phyloP scores from a whole-genome alignment of 495 filamentous ascomycete species.

The Xylaria curta region DNA sequence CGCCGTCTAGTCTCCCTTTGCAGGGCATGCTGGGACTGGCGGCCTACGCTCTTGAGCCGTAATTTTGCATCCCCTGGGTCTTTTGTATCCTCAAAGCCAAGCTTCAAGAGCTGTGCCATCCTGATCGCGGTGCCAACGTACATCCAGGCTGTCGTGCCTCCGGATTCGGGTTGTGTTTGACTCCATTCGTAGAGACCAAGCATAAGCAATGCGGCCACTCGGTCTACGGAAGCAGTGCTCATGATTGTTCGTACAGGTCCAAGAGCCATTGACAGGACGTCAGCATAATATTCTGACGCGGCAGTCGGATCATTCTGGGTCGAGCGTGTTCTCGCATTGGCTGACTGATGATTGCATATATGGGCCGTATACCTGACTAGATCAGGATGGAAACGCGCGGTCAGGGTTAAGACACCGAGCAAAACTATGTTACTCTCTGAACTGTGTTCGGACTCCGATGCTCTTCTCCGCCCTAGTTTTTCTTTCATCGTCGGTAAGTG shows the following conservation, averaged over 20 bases:
- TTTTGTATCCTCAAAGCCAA: conserved; percentile 66
- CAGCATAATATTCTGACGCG: conserved; percentile 82
- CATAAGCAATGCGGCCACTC: conserved; percentile 81
- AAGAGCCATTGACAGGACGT: conserved; percentile 69
- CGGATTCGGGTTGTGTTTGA: conserved; percentile 61
- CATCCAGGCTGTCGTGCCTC: conserved; percentile 78
- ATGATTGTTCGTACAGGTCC: conserved; percentile 61
- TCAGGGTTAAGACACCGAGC: conserved; percentile 78
- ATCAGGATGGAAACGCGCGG: conserved; percentile 75
- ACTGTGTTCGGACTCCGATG: conserved; percentile 52
- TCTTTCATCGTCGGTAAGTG: conserved; percentile 78
- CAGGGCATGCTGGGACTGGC: conserved; percentile 62
- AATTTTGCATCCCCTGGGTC: conserved; percentile 31
- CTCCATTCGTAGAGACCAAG: conserved; percentile 86
- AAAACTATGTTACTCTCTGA: conserved; percentile 67
- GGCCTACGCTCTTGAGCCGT: conserved; percentile 26
- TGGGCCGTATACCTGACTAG: conserved; percentile 68
- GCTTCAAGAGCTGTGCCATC: conserved; percentile 71
- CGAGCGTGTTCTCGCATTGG: conserved; percentile 45
- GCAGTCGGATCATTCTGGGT: conserved; percentile 61
- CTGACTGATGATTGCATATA: conserved; percentile 42
- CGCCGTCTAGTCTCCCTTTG: conserved; percentile 78
- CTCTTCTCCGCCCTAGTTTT: conserved; percentile 49
- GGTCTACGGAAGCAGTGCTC: conserved; percentile 67
- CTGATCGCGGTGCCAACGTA: conserved; percentile 80